These are phyloP conservation scores for Phytophthora boehmeriae DNA, from an alignment of 352 stramenopile species.

Conservation along the genomic window DNA sequence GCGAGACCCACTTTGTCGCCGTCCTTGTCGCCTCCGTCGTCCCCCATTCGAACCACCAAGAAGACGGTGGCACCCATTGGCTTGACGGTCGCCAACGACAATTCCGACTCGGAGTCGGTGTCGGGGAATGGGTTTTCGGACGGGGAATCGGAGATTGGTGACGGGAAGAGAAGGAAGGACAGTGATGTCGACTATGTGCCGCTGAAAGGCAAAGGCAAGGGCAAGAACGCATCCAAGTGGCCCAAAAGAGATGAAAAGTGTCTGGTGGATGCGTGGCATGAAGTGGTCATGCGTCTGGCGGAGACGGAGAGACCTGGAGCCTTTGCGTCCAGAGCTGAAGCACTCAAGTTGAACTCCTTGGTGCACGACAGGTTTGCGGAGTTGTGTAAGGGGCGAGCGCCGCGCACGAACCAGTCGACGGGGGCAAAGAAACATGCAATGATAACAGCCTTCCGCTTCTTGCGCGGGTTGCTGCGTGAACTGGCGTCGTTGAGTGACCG, in stretches of 20 bases:
- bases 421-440: constrained; percentile 41
- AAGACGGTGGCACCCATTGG: background rate
- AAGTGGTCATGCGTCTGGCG: constrained; percentile 30
- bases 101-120: background rate
- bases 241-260: constrained; percentile 32
- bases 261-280: constrained; percentile 39
- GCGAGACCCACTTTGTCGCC: constrained; percentile 15
- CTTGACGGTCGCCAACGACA: constrained; percentile 3
- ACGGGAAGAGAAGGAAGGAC: constrained; percentile 11
- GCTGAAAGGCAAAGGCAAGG: constrained; percentile 34
- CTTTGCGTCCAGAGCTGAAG: constrained; percentile 35
- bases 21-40: constrained; percentile 22
- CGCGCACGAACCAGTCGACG: constrained; percentile 38
- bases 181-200: constrained; percentile 24
- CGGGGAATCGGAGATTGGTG: constrained; percentile 2
- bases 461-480: constrained; percentile 35
- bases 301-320: constrained; percentile 17
- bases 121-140: constrained; percentile 4
- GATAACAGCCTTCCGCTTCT: constrained; percentile 36
- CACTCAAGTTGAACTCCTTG: constrained; percentile 33
- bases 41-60: constrained; percentile 3
- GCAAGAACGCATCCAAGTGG: constrained; percentile 32
- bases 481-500: constrained; percentile 34
- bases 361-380: constrained; percentile 46
- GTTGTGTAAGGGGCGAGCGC: constrained; percentile 19